Evolutionary conservation across 257 asterid genomes (phyloP).

Genomic region (Solanum peruvianum): DNA sequence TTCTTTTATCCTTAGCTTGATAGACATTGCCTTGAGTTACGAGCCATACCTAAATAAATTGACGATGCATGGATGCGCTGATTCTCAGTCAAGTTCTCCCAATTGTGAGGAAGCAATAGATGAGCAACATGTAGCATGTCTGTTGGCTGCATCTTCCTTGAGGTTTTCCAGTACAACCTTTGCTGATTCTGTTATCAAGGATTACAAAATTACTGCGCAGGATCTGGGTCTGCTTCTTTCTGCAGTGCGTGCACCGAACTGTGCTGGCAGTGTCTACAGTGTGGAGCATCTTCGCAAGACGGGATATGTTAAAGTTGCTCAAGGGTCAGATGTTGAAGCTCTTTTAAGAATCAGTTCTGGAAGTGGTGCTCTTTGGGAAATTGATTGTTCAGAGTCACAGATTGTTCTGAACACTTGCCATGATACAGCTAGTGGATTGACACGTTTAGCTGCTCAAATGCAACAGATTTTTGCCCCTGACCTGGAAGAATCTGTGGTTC

Average conservation of each 20-base stretch:
- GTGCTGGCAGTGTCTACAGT: conserved; percentile 31
- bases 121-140: conserved; percentile 51
- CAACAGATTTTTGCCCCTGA: conserved; percentile 89
- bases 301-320: conserved; percentile 90
- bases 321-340: conserved; percentile 63
- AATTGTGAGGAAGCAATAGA: conserved; percentile 16
- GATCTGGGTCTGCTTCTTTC: conserved; percentile 84
- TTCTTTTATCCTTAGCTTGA: conserved; percentile 74
- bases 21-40: conserved; percentile 76
- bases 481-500: conserved; percentile 64
- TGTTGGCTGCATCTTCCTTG: conserved; percentile 84
- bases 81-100: conserved; percentile 14
- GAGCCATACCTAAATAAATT: conserved; percentile 48
- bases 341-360: conserved; percentile 47
- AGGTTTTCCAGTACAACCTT: conserved; percentile 39
- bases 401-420: conserved; percentile 61
- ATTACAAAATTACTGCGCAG: conserved; percentile 51
- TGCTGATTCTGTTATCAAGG: conserved; percentile 32
- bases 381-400: conserved; percentile 66
- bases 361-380: conserved; percentile 61
- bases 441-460: conserved; percentile 64
- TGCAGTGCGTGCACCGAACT: conserved; percentile 24
- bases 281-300: conserved; percentile 50
- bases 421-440: conserved; percentile 68
- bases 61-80: conserved; percentile 10